phyloP scores from a whole-genome alignment of 2,329 filamentous ascomycete species.

The Trichoderma oligosporum region DNA sequence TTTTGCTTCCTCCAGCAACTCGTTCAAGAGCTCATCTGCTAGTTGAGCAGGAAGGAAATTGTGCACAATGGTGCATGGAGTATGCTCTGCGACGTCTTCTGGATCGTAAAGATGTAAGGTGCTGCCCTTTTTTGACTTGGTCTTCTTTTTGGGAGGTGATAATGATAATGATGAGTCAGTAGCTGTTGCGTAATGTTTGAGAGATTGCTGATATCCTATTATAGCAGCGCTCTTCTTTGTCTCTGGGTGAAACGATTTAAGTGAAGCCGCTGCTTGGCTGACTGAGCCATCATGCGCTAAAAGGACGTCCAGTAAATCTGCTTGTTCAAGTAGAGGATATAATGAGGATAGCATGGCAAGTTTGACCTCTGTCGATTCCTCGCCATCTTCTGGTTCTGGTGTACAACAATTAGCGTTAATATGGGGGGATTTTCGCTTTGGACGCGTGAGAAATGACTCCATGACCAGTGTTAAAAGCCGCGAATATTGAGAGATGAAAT shows the following conservation, averaged over 20 bases:
- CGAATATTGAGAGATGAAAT: too few relatives aligned
- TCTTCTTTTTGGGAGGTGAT: conserved; percentile 42
- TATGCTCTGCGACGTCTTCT: conserved; percentile 73
- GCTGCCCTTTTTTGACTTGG: conserved; percentile 69
- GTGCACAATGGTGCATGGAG: conserved; percentile 87
- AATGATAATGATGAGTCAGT: conserved; percentile 10
- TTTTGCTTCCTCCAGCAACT: conserved; percentile 70
- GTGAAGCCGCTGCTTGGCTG: conserved; percentile 54
- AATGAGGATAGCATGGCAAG: conserved; percentile 79
- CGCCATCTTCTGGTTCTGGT: conserved; percentile 39
- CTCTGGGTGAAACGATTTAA: conserved; percentile 37
- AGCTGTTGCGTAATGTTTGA: conserved; percentile 48
- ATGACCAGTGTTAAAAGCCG: conserved; percentile 34
- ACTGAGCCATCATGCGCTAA: conserved; percentile 76
- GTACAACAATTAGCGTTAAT: conserved; percentile 28
- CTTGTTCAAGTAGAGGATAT: conserved; percentile 60
- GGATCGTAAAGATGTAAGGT: conserved; percentile 83
- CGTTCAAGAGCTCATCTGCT: conserved; percentile 69
- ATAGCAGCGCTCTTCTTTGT: conserved; percentile 37
- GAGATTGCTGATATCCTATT: conserved; percentile 59
- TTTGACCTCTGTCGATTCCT: conserved; percentile 86
- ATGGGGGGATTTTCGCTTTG: conserved; percentile 46
- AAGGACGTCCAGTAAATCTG: conserved; percentile 71
- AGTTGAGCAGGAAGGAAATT: conserved; percentile 74
- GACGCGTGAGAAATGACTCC: conserved; percentile 55